Percentiles rank a stretch among this genome's conserved stretches.
Evolutionary conservation across 2,329 filamentous ascomycete species (phyloP).

Genomic region (Diplodia corticola): DNA sequence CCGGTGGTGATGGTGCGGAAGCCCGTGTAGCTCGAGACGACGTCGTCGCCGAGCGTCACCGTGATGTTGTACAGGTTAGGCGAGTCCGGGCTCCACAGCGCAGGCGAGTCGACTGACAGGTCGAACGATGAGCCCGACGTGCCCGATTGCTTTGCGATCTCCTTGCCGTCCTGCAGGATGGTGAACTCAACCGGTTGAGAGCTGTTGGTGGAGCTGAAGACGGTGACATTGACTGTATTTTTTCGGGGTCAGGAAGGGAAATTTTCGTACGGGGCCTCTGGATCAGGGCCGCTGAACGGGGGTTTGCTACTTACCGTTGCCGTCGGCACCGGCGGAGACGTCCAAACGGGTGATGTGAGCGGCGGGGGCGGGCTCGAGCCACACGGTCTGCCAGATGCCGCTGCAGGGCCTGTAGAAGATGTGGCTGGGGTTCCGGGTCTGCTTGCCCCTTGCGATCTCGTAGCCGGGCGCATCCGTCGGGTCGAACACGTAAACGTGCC

Average conservation of each 20-base stretch:
- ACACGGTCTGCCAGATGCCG: conserved; percentile 74
- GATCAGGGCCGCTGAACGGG: not conserved
- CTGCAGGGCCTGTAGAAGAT: conserved; percentile 74
- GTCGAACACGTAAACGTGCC: conserved; percentile 66
- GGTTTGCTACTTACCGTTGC: conserved; percentile 30
- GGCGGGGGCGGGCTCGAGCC: conserved; percentile 64
- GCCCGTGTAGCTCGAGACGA: conserved; percentile 65
- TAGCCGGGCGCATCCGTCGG: conserved; percentile 60
- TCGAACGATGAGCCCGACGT: conserved; percentile 53
- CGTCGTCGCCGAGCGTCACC: conserved; percentile 55
- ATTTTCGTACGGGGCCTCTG: not conserved
- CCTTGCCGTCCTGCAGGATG: conserved; percentile 40
- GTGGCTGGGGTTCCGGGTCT: conserved; percentile 56
- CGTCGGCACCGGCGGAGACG: conserved; percentile 51
- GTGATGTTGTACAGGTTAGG: conserved; percentile 66
- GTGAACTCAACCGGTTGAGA: conserved; percentile 42
- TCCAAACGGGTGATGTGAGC: conserved; percentile 62
- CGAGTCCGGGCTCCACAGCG: conserved; percentile 65
- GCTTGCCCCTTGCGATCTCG: conserved; percentile 67
- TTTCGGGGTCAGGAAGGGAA: conserved; percentile 10
- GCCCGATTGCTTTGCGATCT: conserved; percentile 49
- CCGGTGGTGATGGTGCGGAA: conserved; percentile 65
- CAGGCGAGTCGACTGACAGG: conserved; percentile 56
- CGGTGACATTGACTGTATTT: conserved; percentile 55
- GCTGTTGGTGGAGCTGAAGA: conserved; percentile 48